phyloP scores from a whole-genome alignment of 345 rosid genomes.

The Citrus medica region DNA sequence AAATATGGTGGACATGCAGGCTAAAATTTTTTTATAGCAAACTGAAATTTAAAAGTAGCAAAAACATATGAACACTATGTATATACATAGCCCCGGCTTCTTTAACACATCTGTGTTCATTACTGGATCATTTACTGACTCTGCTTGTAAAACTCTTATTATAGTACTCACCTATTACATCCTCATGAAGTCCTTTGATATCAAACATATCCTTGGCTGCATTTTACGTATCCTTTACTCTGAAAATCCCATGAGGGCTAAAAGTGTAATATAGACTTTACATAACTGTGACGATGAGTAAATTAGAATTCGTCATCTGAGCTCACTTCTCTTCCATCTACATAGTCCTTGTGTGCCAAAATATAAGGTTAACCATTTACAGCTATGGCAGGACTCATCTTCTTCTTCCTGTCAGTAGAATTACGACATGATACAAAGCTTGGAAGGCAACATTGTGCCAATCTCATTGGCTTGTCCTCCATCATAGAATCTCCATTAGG shows the following conservation, averaged over 20 bases:
- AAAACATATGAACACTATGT: neutral
- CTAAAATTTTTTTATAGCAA: neutral
- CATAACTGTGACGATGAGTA: neutral
- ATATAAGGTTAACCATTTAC: slow-evolving; percentile 31
- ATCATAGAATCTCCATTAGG: slow-evolving; percentile 34
- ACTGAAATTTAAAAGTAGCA: neutral
- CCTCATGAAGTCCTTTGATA: neutral
- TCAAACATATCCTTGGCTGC: slow-evolving; percentile 8
- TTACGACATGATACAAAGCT: slow-evolving; percentile 54
- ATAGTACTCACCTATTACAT: slow-evolving; percentile 3
- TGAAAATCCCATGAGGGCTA: neutral
- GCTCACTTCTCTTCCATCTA: slow-evolving; percentile 13
- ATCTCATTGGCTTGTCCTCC: slow-evolving; percentile 43
- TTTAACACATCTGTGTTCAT: neutral
- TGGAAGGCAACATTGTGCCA: slow-evolving; percentile 68
- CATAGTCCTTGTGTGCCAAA: neutral
- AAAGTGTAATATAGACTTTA: neutral
- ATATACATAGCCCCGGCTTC: no score
- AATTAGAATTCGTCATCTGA: neutral
- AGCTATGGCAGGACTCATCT: slow-evolving; percentile 43
- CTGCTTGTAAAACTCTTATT: slow-evolving; percentile 11
- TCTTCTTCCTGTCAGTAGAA: slow-evolving; percentile 75
- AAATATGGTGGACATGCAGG: neutral
- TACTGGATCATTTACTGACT: slow-evolving; percentile 8
- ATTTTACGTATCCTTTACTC: slow-evolving; percentile 14